phyloP scores from a whole-genome alignment of 2,329 filamentous ascomycete species.

The Sporothrix pseudoabietina region DNA sequence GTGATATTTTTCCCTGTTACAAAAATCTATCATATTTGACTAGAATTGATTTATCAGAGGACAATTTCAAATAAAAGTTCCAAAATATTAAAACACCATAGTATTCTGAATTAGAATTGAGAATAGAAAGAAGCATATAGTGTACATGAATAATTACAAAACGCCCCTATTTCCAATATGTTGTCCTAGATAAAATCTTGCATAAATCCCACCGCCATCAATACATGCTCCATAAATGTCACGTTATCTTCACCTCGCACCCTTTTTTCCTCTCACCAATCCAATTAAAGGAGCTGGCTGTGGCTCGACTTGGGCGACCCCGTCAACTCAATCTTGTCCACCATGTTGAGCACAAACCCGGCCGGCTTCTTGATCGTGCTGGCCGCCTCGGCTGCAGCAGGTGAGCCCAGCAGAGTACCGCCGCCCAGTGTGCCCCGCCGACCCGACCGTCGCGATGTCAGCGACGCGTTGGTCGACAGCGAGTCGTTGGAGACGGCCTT shows the following conservation, averaged over 20 bases:
- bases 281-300: neutral
- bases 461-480: conserved; percentile 22
- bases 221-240: neutral
- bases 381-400: conserved; percentile 40
- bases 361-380: conserved; percentile 26
- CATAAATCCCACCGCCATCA: neutral
- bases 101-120: neutral
- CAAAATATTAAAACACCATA: neutral
- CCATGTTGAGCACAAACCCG: conserved; percentile 54
- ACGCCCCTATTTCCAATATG: conserved; percentile 5
- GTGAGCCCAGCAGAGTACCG: conserved; percentile 18
- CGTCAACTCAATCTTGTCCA: conserved; percentile 54
- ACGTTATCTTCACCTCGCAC: neutral
- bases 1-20: neutral
- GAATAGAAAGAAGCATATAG: neutral
- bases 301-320: conserved; percentile 23
- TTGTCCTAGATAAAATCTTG: neutral
- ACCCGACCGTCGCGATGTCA: conserved; percentile 20
- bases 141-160: neutral
- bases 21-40: too few relatives aligned
- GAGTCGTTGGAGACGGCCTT: conserved; percentile 20
- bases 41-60: neutral
- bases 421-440: conserved; percentile 24
- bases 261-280: neutral
- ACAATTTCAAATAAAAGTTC: too few relatives aligned